Evolutionary conservation across 176 grass and related monocot genomes (phyloP).

Genomic region (Cocos nucifera): DNA sequence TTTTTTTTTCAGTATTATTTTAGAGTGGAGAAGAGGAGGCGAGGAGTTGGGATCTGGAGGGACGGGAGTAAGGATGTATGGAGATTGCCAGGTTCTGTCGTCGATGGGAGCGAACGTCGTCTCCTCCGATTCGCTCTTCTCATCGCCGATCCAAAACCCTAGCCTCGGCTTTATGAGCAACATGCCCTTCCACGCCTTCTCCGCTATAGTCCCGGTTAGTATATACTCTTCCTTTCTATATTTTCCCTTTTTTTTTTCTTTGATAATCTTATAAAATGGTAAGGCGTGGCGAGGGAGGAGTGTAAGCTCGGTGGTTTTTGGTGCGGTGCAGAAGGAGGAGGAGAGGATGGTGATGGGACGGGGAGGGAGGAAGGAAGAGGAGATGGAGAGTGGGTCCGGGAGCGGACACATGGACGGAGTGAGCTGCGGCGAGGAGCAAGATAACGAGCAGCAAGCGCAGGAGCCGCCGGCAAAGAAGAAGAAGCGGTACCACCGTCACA

Average conservation of each 20-base stretch:
- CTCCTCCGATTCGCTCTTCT: conserved; percentile 57
- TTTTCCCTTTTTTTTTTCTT: no score
- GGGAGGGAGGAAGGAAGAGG: conserved; percentile 61
- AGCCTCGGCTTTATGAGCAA: conserved; percentile 44
- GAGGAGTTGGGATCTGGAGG: no score
- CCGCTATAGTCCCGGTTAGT: conserved; percentile 15
- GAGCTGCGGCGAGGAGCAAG: conserved; percentile 73
- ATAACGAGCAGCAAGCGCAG: conserved; percentile 15
- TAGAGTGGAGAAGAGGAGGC: no score
- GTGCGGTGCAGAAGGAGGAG: conserved; percentile 55
- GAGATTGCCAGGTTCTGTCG: conserved; percentile 91
- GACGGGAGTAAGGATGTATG: conserved; percentile 43
- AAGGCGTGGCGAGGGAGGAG: no score
- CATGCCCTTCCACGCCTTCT: conserved; percentile 70
- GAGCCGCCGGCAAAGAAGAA: conserved; percentile 43
- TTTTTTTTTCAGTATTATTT: no score
- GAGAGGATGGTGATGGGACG: conserved; percentile 25
- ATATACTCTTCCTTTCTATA: conserved; percentile 24
- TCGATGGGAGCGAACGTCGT: conserved; percentile 39
- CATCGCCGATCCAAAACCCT: conserved; percentile 49
- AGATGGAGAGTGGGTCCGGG: conserved; percentile 74
- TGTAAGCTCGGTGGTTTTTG: no score
- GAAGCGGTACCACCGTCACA: conserved; percentile 99
- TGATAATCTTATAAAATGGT: no score
- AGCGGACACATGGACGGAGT: conserved; percentile 74